A percentile compares a stretch with the other conserved stretches of the same genome.
Conservation (phyloP, 176 grass and related monocot species). For the Bothriochloa decipiens region DNA sequence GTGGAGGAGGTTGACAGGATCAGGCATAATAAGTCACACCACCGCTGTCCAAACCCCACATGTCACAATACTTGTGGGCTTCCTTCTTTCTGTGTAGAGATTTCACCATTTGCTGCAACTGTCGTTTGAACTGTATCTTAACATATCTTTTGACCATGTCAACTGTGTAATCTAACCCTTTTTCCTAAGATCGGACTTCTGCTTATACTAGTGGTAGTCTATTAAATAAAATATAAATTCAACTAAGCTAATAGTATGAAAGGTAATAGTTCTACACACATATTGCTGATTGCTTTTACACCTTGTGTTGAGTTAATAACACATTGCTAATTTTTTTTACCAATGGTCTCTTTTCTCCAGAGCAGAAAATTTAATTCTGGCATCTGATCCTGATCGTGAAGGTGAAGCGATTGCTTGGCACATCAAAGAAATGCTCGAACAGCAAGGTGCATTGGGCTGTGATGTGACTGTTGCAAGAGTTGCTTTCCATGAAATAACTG, state of each 20-base stretch:
- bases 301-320: slow-evolving; percentile 26
- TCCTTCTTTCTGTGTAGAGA: no score
- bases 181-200: slow-evolving; percentile 3
- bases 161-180: slow-evolving; percentile 15
- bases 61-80: no score
- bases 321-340: slow-evolving; percentile 23
- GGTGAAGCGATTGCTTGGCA: slow-evolving; percentile 99
- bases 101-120: no score
- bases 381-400: slow-evolving; percentile 99
- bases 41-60: no score
- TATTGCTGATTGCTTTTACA: slow-evolving; percentile 12
- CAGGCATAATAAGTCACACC: no score
- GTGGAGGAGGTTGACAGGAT: no score
- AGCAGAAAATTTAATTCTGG: slow-evolving; percentile 93
- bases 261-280: neutral
- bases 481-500: slow-evolving; percentile 95
- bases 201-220: slow-evolving; percentile 14
- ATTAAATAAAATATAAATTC: neutral
- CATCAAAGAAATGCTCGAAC: slow-evolving; percentile 94
- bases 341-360: slow-evolving; percentile 50
- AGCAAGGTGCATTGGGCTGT: slow-evolving; percentile 71
- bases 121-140: slow-evolving; percentile 26
- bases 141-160: slow-evolving; percentile 26
- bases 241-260: slow-evolving; percentile 22
- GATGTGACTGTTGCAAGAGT: slow-evolving; percentile 77